phyloP scores from a whole-genome alignment of 1,284 basidiomycete species.

The Fomitopsis betulina region DNA sequence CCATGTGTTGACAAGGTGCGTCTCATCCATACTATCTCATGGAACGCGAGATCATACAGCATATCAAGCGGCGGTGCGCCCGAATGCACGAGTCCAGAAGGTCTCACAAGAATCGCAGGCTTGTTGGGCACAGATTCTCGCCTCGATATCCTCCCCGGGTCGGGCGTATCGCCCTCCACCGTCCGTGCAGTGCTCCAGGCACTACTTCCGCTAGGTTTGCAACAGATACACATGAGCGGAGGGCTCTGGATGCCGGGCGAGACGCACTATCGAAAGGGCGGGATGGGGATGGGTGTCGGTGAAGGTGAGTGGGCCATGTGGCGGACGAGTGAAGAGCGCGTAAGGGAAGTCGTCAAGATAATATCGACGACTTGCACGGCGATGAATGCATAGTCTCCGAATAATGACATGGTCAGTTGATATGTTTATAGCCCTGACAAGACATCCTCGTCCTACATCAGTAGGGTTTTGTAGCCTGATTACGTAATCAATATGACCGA shows the following conservation, averaged over 20 bases:
- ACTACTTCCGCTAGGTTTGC: conserved; percentile 50
- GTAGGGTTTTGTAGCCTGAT: too few relatives aligned
- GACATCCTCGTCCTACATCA: too few relatives aligned
- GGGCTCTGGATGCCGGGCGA: conserved; percentile 53
- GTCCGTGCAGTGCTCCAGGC: conserved; percentile 40
- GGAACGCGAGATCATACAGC: neutral
- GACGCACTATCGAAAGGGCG: conserved; percentile 47
- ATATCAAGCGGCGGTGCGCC: conserved; percentile 45
- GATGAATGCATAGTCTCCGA: neutral
- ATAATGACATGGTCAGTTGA: too few relatives aligned
- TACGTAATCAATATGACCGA: too few relatives aligned
- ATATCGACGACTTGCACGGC: neutral
- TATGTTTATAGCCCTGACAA: too few relatives aligned
- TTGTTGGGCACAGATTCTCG: conserved; percentile 29
- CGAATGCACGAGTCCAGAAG: conserved; percentile 32
- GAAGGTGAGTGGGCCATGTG: conserved; percentile 63
- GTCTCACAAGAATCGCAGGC: conserved; percentile 39
- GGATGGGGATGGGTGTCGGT: conserved; percentile 65
- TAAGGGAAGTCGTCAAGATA: conserved; percentile 47
- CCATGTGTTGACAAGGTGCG: conserved; percentile 71
- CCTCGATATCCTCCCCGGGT: conserved; percentile 61
- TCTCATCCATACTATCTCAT: neutral
- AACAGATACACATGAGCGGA: conserved; percentile 70
- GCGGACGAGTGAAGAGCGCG: conserved; percentile 49
- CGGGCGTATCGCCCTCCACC: conserved; percentile 60